Percentiles rank a stretch among this genome's conserved stretches.
phyloP scores from a whole-genome alignment of 225 moss, liverwort and hornwort genomes.

The Neckera pumila region DNA sequence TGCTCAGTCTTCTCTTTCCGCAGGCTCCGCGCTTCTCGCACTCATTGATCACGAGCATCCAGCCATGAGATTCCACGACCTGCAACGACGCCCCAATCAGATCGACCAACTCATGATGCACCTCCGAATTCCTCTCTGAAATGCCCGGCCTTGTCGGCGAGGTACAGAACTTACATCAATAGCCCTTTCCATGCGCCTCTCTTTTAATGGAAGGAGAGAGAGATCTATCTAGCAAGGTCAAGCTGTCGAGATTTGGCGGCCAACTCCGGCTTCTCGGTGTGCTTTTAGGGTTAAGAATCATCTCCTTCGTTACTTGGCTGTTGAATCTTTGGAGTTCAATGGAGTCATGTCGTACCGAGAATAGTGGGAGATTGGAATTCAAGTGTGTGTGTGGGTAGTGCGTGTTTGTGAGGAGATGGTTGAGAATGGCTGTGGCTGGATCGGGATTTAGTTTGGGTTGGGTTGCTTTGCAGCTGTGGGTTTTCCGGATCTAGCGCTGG shows the following conservation, averaged over 20 bases:
- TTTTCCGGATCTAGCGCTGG: not conserved
- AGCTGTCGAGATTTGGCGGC: not conserved
- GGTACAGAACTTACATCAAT: too few species aligned
- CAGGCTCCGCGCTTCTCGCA: not conserved
- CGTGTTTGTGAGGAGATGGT: not conserved
- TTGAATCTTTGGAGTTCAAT: not conserved
- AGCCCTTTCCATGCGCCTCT: not conserved
- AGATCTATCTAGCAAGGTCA: not conserved
- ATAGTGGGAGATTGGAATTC: not conserved
- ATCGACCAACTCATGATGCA: not conserved
- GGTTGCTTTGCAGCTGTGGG: not conserved
- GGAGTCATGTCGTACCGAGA: not conserved
- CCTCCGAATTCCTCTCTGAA: not conserved
- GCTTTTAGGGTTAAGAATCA: not conserved
- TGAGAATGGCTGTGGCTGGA: not conserved
- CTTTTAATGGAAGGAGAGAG: not conserved
- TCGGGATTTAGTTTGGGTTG: not conserved
- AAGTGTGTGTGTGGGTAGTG: not conserved
- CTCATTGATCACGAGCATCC: not conserved
- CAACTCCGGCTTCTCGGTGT: not conserved
- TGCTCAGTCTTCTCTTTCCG: not conserved
- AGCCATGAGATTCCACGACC: not conserved
- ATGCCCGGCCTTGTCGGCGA: too few species aligned
- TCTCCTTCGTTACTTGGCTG: not conserved
- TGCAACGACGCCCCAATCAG: not conserved